These are phyloP conservation scores for Bimuria novae-zelandiae DNA, from an alignment of 2,329 filamentous ascomycete species.

Conservation along the genomic window DNA sequence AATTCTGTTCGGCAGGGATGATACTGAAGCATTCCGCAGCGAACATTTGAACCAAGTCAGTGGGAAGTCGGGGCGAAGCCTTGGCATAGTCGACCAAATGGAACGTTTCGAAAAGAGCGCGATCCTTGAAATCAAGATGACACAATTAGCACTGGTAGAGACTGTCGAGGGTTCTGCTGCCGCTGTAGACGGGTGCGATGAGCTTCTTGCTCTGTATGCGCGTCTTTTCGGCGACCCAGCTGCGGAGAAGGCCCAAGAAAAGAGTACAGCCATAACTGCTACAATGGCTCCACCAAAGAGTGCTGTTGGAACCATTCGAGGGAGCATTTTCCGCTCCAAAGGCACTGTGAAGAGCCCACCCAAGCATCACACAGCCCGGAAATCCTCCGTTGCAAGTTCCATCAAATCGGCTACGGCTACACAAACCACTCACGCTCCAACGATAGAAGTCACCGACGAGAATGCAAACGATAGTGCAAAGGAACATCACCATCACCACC, in stretches of 20 bases:
- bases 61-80: conserved; percentile 18
- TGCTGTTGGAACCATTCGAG: conserved; percentile 70
- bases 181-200: conserved; percentile 86
- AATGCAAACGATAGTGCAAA: conserved; percentile 45
- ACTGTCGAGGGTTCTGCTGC: conserved; percentile 79
- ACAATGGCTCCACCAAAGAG: conserved; percentile 60
- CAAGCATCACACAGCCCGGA: conserved; percentile 25
- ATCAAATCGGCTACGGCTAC: conserved; percentile 32
- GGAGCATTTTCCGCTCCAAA: conserved; percentile 73
- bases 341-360: conserved; percentile 34
- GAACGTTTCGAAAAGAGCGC: conserved; percentile 81
- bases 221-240: conserved; percentile 73
- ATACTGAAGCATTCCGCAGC: conserved; percentile 60
- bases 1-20: conserved; percentile 69
- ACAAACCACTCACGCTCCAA: conserved; percentile 57
- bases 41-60: conserved; percentile 63
- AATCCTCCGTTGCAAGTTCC: conserved; percentile 31
- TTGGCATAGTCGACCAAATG: conserved; percentile 75
- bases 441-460: conserved; percentile 78
- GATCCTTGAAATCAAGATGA: conserved; percentile 95
- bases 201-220: conserved; percentile 80
- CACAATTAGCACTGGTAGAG: conserved; percentile 83
- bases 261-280: conserved; percentile 47
- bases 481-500: conserved; percentile 41
- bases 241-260: conserved; percentile 42